Percentiles rank a stretch among this genome's conserved stretches.
These are phyloP conservation scores for Babesia gibsoni DNA, from an alignment of 169 alveolate species.

Conservation along the genomic window DNA sequence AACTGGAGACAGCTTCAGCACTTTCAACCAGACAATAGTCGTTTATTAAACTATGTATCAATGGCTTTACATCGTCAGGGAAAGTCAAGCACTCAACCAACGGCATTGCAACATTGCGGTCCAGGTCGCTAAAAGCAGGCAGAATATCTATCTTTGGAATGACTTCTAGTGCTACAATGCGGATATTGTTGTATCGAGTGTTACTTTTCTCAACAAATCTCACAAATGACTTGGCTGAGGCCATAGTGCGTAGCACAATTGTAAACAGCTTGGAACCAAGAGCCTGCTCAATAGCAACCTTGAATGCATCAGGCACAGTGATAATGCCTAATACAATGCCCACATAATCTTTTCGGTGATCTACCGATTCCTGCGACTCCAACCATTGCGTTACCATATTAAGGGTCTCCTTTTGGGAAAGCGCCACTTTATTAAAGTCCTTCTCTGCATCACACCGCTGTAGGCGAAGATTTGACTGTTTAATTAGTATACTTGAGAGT, in stretches of 20 bases:
- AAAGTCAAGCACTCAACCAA: slow-evolving; percentile 26
- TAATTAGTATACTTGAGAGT: slow-evolving; percentile 5
- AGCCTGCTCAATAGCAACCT: slow-evolving; percentile 48
- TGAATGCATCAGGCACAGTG: slow-evolving; percentile 35
- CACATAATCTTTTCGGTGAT: slow-evolving; percentile 16
- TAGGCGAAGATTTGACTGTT: slow-evolving; percentile 21
- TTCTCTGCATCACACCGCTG: slow-evolving; percentile 33
- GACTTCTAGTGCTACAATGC: slow-evolving; percentile 26
- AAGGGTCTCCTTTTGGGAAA: slow-evolving; percentile 23
- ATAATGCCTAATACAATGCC: slow-evolving; percentile 46
- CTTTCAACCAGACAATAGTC: slow-evolving; percentile 43
- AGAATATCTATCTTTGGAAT: not conserved
- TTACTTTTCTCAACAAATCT: slow-evolving; percentile 6
- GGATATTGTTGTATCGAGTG: slow-evolving; percentile 14
- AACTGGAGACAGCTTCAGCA: slow-evolving; percentile 12
- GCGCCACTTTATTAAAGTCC: slow-evolving; percentile 28
- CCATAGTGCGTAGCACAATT: slow-evolving; percentile 40
- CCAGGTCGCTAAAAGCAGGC: no score
- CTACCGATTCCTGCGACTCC: not conserved
- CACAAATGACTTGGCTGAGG: slow-evolving; percentile 29
- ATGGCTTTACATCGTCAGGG: not conserved
- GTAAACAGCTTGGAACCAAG: slow-evolving; percentile 55
- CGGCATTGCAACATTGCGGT: slow-evolving; percentile 16
- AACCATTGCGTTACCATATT: slow-evolving; percentile 5
- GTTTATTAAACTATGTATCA: slow-evolving; percentile 8